phyloP scores from a whole-genome alignment of 345 rosid genomes.

The Salix arbutifolia region DNA sequence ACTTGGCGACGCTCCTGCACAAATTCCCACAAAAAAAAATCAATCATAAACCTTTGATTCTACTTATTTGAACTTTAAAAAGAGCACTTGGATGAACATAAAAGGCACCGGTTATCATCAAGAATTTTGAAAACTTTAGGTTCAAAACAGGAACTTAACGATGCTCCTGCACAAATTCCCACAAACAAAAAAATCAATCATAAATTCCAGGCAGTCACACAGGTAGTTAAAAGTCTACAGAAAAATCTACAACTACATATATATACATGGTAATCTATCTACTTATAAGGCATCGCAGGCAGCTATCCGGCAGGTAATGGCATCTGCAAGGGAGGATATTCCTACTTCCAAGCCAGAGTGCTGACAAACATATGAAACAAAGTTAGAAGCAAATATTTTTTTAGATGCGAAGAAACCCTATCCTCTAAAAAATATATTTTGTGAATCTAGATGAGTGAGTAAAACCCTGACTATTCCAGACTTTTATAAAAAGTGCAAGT shows the following conservation, averaged over 20 bases:
- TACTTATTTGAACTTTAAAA: too few species aligned
- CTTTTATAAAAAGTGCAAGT: too few species aligned
- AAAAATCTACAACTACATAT: not conserved
- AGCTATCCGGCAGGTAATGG: slow-evolving; percentile 81
- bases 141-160: not conserved
- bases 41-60: not conserved
- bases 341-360: slow-evolving; percentile 62
- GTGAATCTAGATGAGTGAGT: too few species aligned
- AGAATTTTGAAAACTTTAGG: not conserved
- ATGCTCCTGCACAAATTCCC: not conserved
- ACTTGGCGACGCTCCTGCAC: too few species aligned
- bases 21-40: not conserved
- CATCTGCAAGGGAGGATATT: slow-evolving; percentile 73
- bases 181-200: not conserved
- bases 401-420: too few species aligned
- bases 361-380: slow-evolving; percentile 34
- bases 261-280: not conserved
- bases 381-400: not conserved
- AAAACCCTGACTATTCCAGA: too few species aligned
- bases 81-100: not conserved
- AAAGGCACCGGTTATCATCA: not conserved
- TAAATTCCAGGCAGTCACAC: not conserved
- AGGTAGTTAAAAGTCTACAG: not conserved
- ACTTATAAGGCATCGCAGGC: slow-evolving; percentile 71
- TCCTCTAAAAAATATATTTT: too few species aligned